These are phyloP conservation scores for Filobasidium uniguttulatum DNA, from an alignment of 1,284 basidiomycete species.

Conservation along the genomic window DNA sequence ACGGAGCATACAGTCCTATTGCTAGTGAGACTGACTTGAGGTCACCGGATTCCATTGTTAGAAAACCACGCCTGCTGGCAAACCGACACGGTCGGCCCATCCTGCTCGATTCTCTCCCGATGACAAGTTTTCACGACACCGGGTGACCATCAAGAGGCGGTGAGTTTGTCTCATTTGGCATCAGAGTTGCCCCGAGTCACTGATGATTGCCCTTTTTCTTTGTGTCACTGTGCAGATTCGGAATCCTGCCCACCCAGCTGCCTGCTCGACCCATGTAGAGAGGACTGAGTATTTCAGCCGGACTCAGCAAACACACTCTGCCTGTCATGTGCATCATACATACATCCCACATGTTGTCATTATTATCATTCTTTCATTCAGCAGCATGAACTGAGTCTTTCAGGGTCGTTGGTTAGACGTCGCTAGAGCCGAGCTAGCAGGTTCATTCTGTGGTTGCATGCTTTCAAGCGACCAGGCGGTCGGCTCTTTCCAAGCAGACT, in stretches of 20 bases:
- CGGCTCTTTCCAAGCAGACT: too few species aligned
- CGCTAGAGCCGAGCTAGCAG: too few species aligned
- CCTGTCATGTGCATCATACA: too few species aligned
- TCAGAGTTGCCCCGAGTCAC: not conserved
- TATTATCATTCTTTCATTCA: too few species aligned
- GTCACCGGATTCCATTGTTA: slow-evolving; percentile 26
- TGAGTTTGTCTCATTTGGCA: slow-evolving; percentile 31
- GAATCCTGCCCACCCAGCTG: slow-evolving; percentile 74
- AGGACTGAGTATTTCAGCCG: too few species aligned
- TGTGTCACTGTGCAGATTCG: slow-evolving; percentile 40
- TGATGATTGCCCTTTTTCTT: not conserved
- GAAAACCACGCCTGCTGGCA: slow-evolving; percentile 69
- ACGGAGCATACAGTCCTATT: not conserved
- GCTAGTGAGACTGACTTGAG: slow-evolving; percentile 10
- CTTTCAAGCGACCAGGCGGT: too few species aligned
- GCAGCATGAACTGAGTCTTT: too few species aligned
- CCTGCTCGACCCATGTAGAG: slow-evolving; percentile 72
- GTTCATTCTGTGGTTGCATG: too few species aligned
- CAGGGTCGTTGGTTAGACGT: too few species aligned
- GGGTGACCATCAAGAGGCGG: slow-evolving; percentile 87
- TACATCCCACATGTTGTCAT: too few species aligned
- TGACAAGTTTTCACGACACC: slow-evolving; percentile 92
- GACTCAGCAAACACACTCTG: too few species aligned
- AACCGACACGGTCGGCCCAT: slow-evolving; percentile 83
- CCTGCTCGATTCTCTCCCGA: slow-evolving; percentile 94